Conservation (phyloP, 2,329 filamentous ascomycete species). For the Ophiocordyceps robertsii region DNA sequence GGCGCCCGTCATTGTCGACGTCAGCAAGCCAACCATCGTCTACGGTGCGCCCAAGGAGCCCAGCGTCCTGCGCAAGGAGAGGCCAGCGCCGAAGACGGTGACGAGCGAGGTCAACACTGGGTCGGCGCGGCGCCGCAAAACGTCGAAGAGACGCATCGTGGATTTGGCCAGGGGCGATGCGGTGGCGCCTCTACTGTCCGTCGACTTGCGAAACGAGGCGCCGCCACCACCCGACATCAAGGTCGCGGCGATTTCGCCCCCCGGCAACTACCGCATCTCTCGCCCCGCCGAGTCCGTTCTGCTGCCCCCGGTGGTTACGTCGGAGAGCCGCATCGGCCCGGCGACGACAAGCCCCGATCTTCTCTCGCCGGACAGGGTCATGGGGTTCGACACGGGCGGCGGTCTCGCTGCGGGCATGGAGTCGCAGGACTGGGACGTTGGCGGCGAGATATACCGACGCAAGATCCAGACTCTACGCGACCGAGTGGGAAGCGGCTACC, state of each 20-base stretch:
- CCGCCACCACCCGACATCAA: conserved; percentile 7
- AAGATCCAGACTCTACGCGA: conserved; percentile 78
- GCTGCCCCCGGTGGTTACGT: conserved; percentile 14
- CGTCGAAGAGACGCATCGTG: conserved; percentile 49
- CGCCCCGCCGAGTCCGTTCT: conserved; percentile 24
- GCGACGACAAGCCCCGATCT: not conserved
- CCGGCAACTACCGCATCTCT: conserved; percentile 31
- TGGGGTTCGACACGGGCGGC: not conserved
- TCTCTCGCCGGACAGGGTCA: not conserved
- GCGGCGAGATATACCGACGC: conserved; percentile 69
- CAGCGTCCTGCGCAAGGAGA: conserved; percentile 44
- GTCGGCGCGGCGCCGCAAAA: conserved; percentile 46
- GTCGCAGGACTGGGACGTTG: conserved; percentile 47
- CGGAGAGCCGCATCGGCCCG: conserved; percentile 19
- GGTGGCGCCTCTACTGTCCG: conserved; percentile 13
- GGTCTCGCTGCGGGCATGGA: conserved; percentile 12
- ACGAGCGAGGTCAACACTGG: conserved; percentile 45
- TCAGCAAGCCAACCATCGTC: conserved; percentile 53
- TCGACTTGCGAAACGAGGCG: conserved; percentile 12
- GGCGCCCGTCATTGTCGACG: conserved; percentile 46
- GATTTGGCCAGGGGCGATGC: conserved; percentile 44
- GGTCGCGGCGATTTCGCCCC: conserved; percentile 8
- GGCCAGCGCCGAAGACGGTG: conserved; percentile 35
- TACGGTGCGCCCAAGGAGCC: conserved; percentile 37
- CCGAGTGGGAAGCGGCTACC: conserved; percentile 76